Base-by-base conservation (phyloP, 257 asterid species). In the Orobanche coerulescens region DNA sequence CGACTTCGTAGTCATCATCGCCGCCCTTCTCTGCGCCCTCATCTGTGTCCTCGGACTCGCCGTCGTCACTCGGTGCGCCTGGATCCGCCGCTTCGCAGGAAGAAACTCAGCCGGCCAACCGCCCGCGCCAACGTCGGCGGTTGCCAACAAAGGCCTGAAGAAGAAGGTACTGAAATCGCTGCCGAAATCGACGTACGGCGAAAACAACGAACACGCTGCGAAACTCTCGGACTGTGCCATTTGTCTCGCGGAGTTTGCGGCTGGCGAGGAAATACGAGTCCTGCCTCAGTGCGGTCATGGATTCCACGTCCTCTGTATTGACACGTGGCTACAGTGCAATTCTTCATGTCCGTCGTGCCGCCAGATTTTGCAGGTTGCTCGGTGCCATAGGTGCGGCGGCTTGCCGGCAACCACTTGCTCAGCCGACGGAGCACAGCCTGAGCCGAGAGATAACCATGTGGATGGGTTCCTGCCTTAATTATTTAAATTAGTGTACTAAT, bases 341-440 rank as follows among this genome's bases (percentile, higher is more conserved):
- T 74, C 84, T 6, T 73, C 84, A 18, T 79, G 84, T 5, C 84
- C 84, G 3, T 72, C 79, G 49, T 79, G 84, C 73, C 75, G 84
- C 43, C 75, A 36, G 68, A 50, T 70, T 46, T 30, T 76, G 74
- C 67, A 43, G 59, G 75, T 52, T 53, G 58, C 63, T 33, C 65
- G 70, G 49, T 71, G 82, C 37, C 60, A 33, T 47, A 73, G 67
- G 55, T 77, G 82, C 67, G 78, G 82, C 55, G 16, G 68, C 13
- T n/a, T 74, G 25, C 75, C 73, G 44, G 61, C 66, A 0, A 10
- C 51, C 57, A 40, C 61, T 56, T 68, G 66, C 7, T 54, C 78
- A 0, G 39, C 55, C 55, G 61, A 50, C 68, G 68, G 71, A 6
- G 9, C 52, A 6, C 71, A 19, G 56, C 64, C 79, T 7, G 55